phyloP scores from a whole-genome alignment of 2,329 filamentous ascomycete species.

The Fusarium musae region DNA sequence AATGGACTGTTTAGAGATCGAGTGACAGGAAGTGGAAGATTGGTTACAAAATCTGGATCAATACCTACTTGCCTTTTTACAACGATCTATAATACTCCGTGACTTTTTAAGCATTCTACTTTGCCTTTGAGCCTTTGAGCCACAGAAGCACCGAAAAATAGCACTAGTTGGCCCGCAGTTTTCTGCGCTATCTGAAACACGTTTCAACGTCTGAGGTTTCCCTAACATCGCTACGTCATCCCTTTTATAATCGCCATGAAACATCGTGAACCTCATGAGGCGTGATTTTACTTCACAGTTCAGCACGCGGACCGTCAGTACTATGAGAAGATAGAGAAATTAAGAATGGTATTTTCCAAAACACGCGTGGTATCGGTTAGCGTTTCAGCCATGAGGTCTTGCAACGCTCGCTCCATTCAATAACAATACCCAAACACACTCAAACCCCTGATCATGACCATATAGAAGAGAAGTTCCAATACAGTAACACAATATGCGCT shows the following conservation, averaged over 20 bases:
- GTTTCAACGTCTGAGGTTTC: background rate
- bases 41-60: accelerated
- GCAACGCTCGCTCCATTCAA: background rate
- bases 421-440: background rate
- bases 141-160: background rate
- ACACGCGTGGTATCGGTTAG: background rate
- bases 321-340: background rate
- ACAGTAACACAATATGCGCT: background rate
- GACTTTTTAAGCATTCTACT: no score
- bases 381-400: background rate
- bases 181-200: background rate
- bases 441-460: background rate
- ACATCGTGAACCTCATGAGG: background rate
- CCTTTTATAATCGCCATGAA: no score
- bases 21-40: background rate
- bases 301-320: accelerated
- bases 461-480: background rate
- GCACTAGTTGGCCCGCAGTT: no score
- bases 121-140: no score
- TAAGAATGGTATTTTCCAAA: background rate
- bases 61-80: accelerated
- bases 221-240: background rate
- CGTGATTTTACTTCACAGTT: no score
- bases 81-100: accelerated
- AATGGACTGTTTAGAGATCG: background rate